phyloP scores from a whole-genome alignment of 225 moss, liverwort and hornwort species.

The Polytrichum formosum region DNA sequence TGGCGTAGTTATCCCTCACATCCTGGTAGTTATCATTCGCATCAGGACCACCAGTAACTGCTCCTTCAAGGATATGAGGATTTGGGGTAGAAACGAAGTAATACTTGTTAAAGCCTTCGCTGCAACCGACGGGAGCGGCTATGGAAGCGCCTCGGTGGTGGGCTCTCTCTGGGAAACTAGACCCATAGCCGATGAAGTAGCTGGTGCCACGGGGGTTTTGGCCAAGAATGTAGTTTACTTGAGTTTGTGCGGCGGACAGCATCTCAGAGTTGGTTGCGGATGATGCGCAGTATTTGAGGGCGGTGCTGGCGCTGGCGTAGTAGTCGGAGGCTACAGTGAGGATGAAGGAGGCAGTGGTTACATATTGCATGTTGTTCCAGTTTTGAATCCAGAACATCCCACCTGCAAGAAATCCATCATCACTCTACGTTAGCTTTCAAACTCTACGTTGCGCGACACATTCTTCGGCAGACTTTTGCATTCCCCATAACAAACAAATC shows the following conservation, averaged over 20 bases:
- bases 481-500: too few species aligned
- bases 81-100: conserved; percentile 42
- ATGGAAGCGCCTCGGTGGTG: conserved; percentile 83
- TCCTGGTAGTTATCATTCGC: conserved; percentile 63
- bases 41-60: conserved; percentile 77
- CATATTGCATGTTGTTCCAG: conserved; percentile 96
- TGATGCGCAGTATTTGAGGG: conserved; percentile 37
- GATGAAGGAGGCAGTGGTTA: conserved; percentile 63
- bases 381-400: conserved; percentile 71
- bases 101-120: conserved; percentile 48
- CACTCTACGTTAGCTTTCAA: too few species aligned
- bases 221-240: conserved; percentile 84
- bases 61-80: conserved; percentile 71
- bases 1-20: conserved; percentile 54
- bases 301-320: conserved; percentile 15
- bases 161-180: conserved; percentile 47
- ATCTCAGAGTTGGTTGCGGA: conserved; percentile 39
- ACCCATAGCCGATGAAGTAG: conserved; percentile 80
- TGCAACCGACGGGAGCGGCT: conserved; percentile 53
- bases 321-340: conserved; percentile 53
- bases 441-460: too few species aligned
- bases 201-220: conserved; percentile 61
- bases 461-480: too few species aligned
- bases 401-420: conserved; percentile 20
- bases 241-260: conserved; percentile 30